Evolutionary conservation across 257 asterid genomes (phyloP).

Genomic region (Solanum pinnatisectum): DNA sequence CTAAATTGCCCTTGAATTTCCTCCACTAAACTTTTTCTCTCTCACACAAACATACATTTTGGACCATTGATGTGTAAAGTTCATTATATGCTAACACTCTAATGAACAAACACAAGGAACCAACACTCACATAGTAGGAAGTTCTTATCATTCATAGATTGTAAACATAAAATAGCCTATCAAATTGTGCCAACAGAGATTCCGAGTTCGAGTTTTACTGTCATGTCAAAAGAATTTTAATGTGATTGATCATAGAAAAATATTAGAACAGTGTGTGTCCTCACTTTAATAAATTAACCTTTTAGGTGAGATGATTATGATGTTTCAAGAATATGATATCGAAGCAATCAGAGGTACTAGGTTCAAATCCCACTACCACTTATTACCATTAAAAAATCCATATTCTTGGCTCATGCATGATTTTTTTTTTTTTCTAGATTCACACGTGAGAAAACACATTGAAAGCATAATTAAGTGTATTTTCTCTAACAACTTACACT

Average conservation of each 20-base stretch:
- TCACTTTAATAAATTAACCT: neutral
- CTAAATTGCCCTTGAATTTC: neutral
- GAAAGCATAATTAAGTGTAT: too few relatives aligned
- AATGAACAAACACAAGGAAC: neutral
- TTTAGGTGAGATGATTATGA: too few relatives aligned
- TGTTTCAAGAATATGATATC: too few relatives aligned
- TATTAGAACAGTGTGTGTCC: neutral
- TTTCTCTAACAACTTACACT: too few relatives aligned
- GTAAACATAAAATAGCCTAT: neutral
- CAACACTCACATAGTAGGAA: neutral
- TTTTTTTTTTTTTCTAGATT: too few relatives aligned
- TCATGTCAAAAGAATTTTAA: neutral
- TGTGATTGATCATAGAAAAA: neutral
- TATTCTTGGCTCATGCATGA: too few relatives aligned
- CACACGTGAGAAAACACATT: too few relatives aligned
- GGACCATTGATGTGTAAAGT: neutral
- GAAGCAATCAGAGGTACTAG: too few relatives aligned
- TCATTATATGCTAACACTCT: neutral
- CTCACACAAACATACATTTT: neutral
- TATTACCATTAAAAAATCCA: too few relatives aligned
- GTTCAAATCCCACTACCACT: too few relatives aligned
- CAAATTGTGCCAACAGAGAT: neutral
- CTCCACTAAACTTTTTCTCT: neutral
- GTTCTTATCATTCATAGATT: neutral
- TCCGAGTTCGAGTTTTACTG: neutral